Percentiles rank a stretch among this genome's conserved stretches.
These are phyloP conservation scores for Pseudogymnoascus sp. DNA, from an alignment of 2,329 filamentous ascomycete genomes.

Conservation along the genomic window DNA sequence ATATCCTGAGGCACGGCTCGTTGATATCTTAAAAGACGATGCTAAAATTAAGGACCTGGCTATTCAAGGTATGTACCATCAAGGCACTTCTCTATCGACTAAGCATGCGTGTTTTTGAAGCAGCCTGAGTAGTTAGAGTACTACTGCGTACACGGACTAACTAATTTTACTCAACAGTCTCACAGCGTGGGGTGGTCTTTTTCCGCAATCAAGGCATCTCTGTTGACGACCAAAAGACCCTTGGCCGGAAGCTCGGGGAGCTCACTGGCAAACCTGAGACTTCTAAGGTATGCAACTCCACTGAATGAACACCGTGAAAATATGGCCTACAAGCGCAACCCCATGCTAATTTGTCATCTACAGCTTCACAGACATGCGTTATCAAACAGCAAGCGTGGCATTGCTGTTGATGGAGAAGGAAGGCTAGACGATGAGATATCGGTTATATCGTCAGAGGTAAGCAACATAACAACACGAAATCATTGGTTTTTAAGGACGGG, in stretches of 20 bases:
- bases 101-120: neutral
- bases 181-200: constrained; percentile 46
- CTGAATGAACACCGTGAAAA: neutral
- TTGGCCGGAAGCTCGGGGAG: constrained; percentile 41
- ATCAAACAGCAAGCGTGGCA: constrained; percentile 39
- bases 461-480: neutral
- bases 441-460: constrained; percentile 38
- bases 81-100: neutral
- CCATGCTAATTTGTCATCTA: constrained; percentile 12
- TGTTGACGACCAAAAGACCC: constrained; percentile 44
- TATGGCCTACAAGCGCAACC: neutral
- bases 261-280: constrained; percentile 40
- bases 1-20: constrained; percentile 34
- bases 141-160: too few relatives aligned
- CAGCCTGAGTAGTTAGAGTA: neutral
- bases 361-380: constrained; percentile 41
- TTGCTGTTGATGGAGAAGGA: constrained; percentile 37
- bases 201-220: constrained; percentile 45
- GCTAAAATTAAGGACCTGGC: constrained; percentile 29
- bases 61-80: constrained; percentile 21
- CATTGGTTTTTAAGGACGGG: neutral
- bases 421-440: constrained; percentile 42
- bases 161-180: constrained; percentile 32
- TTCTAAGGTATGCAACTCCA: constrained; percentile 25
- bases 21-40: constrained; percentile 28